phyloP scores from a whole-genome alignment of 306 rosid species.

The Acacia crassicarpa region DNA sequence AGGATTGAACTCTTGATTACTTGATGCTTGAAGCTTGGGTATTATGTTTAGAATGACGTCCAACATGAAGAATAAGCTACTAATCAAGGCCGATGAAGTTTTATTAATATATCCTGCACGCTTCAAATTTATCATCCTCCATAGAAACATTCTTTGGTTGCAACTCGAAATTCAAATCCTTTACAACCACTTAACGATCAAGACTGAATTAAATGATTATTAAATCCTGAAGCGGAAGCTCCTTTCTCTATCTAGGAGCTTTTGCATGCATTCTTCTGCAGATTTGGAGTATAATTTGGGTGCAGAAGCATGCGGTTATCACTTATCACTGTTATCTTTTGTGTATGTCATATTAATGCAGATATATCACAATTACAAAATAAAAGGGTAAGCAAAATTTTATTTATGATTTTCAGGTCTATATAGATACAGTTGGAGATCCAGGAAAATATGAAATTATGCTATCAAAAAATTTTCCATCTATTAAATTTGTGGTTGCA shows the following conservation, averaged over 20 bases:
- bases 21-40: no score
- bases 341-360: not conserved
- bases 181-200: not conserved
- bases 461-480: constrained; percentile 67
- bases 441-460: constrained; percentile 74
- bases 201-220: not conserved
- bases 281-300: not conserved
- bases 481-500: constrained; percentile 85
- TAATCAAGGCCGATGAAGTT: not conserved
- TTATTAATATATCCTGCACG: not conserved
- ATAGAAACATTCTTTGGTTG: not conserved
- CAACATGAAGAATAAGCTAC: not conserved
- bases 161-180: not conserved
- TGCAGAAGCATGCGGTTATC: not conserved
- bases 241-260: not conserved
- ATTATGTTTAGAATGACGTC: not conserved
- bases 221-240: not conserved
- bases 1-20: not conserved
- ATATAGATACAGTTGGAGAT: constrained; percentile 92
- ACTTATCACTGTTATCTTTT: not conserved
- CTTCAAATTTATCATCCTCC: not conserved
- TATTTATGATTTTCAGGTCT: constrained; percentile 61
- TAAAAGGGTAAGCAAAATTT: not conserved
- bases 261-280: not conserved
- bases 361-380: not conserved